Conservation (phyloP, 2,329 filamentous ascomycete species). For the Cucurbitaria berberidis region DNA sequence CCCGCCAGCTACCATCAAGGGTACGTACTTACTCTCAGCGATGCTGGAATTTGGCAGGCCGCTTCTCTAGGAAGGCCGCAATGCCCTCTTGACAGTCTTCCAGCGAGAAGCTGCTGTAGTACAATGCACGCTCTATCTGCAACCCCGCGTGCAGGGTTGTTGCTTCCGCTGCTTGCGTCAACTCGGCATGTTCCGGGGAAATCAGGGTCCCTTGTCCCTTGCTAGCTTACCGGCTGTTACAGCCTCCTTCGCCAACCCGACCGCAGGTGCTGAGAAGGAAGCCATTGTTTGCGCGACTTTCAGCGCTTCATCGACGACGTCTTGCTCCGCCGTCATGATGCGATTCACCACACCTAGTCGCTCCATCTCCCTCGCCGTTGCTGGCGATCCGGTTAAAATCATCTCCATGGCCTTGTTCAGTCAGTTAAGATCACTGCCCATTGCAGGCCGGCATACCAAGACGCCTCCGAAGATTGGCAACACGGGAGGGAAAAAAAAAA, state of each 20-base stretch:
- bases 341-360: conserved; percentile 51
- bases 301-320: conserved; percentile 50
- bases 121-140: conserved; percentile 42
- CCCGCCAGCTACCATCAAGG: too few relatives aligned
- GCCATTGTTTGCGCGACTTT: conserved; percentile 51
- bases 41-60: conserved; percentile 32
- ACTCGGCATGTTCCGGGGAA: conserved; percentile 13
- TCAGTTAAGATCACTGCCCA: conserved; percentile 19
- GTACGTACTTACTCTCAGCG: too few relatives aligned
- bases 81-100: conserved; percentile 53
- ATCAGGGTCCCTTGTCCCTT: neutral
- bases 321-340: conserved; percentile 41
- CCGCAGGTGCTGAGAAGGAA: conserved; percentile 49
- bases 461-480: conserved; percentile 9
- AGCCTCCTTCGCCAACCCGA: conserved; percentile 54
- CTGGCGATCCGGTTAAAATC: conserved; percentile 51
- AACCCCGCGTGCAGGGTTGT: conserved; percentile 52
- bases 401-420: conserved; percentile 56
- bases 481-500: conserved; percentile 10
- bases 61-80: conserved; percentile 52
- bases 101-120: conserved; percentile 47
- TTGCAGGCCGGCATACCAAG: neutral
- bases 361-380: conserved; percentile 48
- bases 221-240: conserved; percentile 49
- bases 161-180: conserved; percentile 49